Conservation (phyloP, 345 rosid genomes). For the Lenwebbia sp. region DNA sequence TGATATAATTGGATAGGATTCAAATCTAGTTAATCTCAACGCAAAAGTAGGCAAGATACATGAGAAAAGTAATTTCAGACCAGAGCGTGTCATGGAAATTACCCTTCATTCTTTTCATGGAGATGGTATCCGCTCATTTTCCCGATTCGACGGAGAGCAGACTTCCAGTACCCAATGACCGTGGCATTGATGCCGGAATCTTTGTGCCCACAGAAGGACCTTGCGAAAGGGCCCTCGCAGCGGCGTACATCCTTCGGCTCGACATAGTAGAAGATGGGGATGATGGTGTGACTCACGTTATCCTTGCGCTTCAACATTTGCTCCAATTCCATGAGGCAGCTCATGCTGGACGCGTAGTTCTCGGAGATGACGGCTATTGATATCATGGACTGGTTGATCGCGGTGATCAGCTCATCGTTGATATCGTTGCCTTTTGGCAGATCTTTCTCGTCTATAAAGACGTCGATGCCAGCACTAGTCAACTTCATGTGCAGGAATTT, state of each 20-base stretch:
- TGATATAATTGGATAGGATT: too few species aligned
- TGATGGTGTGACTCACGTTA: background rate
- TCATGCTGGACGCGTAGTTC: background rate
- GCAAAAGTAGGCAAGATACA: too few species aligned
- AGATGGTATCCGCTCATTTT: too few species aligned
- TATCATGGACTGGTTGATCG: background rate
- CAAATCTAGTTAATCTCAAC: too few species aligned
- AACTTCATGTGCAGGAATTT: background rate
- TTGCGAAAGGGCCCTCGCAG: background rate
- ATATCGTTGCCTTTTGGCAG: fast-evolving
- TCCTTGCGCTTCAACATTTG: background rate
- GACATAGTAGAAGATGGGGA: background rate
- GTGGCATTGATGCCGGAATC: background rate
- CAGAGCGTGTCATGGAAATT: too few species aligned
- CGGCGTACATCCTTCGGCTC: background rate
- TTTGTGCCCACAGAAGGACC: background rate
- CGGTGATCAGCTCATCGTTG: fast-evolving
- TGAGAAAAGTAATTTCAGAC: too few species aligned
- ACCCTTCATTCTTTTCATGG: too few species aligned
- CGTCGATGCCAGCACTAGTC: fast-evolving
- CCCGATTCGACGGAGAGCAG: too few species aligned
- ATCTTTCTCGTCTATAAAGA: background rate
- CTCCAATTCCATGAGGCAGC: background rate
- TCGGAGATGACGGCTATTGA: background rate
- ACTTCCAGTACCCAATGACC: too few species aligned